phyloP scores from a whole-genome alignment of 176 grass and related monocot species.

The Bonia amplexicaulis region DNA sequence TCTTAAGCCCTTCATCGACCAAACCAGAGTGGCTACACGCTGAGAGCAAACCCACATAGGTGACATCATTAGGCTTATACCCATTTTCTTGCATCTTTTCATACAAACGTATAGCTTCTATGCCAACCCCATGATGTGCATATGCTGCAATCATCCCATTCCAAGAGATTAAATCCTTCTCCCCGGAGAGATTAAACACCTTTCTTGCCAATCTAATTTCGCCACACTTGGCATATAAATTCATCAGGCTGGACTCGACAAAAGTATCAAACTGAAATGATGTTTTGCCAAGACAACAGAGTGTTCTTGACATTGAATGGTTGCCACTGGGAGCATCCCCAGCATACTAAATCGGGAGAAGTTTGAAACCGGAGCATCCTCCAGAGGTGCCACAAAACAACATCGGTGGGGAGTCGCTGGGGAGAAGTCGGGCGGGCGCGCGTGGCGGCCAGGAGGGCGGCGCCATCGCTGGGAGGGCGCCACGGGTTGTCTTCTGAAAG shows the following conservation, averaged over 20 bases:
- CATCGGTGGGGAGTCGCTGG: too few species aligned
- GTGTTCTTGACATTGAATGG: too few species aligned
- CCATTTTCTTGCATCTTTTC: constrained; percentile 58
- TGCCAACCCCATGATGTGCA: constrained; percentile 60
- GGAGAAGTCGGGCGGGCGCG: too few species aligned
- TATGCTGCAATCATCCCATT: constrained; percentile 75
- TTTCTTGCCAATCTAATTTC: constrained; percentile 59
- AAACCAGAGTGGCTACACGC: constrained; percentile 81
- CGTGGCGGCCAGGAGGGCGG: too few species aligned
- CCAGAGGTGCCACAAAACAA: too few species aligned
- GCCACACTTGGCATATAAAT: constrained; percentile 70
- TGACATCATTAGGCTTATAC: constrained; percentile 70
- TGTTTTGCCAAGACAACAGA: too few species aligned
- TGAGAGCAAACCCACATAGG: constrained; percentile 75
- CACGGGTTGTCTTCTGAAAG: too few species aligned
- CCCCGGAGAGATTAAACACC: constrained; percentile 54
- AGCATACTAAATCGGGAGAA: too few species aligned
- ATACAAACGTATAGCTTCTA: constrained; percentile 55
- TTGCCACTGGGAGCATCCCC: too few species aligned
- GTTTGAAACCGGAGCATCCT: too few species aligned
- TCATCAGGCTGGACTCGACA: constrained; percentile 51
- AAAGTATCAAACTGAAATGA: constrained; percentile 56
- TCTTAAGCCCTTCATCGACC: constrained; percentile 59
- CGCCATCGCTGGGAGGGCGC: too few species aligned
- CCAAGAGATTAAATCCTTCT: constrained; percentile 73